phyloP scores from a whole-genome alignment of 805 yeast genomes.

The Wickerhamiella kurtzmanii region DNA sequence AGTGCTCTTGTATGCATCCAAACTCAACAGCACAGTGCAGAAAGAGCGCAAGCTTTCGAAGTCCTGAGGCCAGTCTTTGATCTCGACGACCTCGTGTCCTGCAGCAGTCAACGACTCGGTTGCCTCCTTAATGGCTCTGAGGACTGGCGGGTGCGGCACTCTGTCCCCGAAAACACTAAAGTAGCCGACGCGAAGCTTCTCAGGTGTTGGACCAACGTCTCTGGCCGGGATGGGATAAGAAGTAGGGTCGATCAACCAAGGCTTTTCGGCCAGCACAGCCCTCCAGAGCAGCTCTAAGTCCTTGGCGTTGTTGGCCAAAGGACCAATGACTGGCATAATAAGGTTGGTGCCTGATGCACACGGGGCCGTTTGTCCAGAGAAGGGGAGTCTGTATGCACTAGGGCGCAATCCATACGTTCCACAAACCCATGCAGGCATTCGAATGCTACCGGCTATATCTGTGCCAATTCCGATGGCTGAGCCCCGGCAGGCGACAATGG shows the following conservation, averaged over 20 bases:
- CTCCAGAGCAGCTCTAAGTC: slow-evolving; percentile 39
- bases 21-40: background rate
- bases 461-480: slow-evolving; percentile 38
- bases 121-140: slow-evolving; percentile 29
- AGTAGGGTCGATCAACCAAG: slow-evolving; percentile 42
- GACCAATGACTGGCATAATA: background rate
- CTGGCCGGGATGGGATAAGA: slow-evolving; percentile 40
- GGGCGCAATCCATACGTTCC: slow-evolving; percentile 35
- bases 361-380: slow-evolving; percentile 14
- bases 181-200: slow-evolving; percentile 33
- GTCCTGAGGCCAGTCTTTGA: slow-evolving; percentile 16
- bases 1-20: background rate
- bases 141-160: slow-evolving; percentile 37
- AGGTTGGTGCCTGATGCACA: slow-evolving; percentile 21
- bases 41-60: background rate
- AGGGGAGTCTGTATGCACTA: slow-evolving; percentile 31
- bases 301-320: slow-evolving; percentile 23
- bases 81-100: slow-evolving; percentile 36
- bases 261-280: slow-evolving; percentile 34
- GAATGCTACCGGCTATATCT: slow-evolving; percentile 41
- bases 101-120: slow-evolving; percentile 30
- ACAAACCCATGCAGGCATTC: slow-evolving; percentile 35
- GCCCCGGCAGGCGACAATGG: slow-evolving; percentile 33
- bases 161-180: slow-evolving; percentile 36
- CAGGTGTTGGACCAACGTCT: slow-evolving; percentile 26